Evolutionary conservation across 2,329 filamentous ascomycete genomes (phyloP), one percentile per base, ranked within the genome.

Genomic region (Phialophora macrospora): DNA sequence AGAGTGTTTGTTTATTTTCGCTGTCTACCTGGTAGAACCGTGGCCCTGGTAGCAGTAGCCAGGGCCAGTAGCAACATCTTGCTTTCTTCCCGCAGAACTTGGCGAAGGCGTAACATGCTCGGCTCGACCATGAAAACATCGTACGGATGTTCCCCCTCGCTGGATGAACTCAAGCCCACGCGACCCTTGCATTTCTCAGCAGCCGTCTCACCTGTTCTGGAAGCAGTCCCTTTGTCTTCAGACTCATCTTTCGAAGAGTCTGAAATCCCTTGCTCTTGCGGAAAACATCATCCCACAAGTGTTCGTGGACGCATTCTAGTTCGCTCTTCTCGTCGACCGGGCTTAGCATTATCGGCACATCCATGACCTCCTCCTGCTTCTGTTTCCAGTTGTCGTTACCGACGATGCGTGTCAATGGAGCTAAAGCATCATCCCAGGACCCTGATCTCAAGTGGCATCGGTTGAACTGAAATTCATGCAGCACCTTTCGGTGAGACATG

Each of bases 401-500:
- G 26, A 73, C 72, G 46, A 77, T 76, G 28, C 66, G 67, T 14
- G 85, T 87, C 63, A 96, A 80, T 1, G 90, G 90, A 46, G 87
- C 86, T n/a, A 96, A 84, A 0, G 91, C 92, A 32, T 93, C 89
- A 65, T 95, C 90, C 92, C 92, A 96, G 64, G 83, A 89, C 30
- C 90, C 92, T 66, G 85, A 84, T 58, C 87, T 83, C 51, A 96
- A 83, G 32, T 85, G 82, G 20, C 93, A 88, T 68, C 91, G 88
- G 74, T 93, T 88, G 76, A 96, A 92, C 75, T 92, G 88, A 74
- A 94, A 92, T 74, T 94, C 90, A 69, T 85, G 83, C 54, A 96
- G 85, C 0, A 87, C 89, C 62, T 81, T 80, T 32, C 86, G 84
- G 77, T 96, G 91, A 12, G 81, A 80, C 57, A 82, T 78, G 65